Conservation (phyloP, 1,139 yeast genomes). For the Yamadazyma membranifaciens region DNA sequence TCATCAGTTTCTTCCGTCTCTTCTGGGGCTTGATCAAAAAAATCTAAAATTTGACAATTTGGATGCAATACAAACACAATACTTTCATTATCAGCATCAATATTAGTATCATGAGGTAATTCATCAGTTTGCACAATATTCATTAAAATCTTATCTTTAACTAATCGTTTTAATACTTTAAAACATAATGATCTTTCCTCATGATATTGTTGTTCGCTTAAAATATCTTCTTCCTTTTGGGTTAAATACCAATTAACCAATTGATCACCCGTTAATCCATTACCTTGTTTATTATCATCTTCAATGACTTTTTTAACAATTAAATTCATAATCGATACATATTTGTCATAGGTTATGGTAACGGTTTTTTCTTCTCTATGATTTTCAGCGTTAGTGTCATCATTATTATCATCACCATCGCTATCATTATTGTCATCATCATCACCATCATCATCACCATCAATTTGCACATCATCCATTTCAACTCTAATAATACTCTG, state of each 20-base stretch:
- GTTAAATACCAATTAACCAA: slow-evolving; percentile 79
- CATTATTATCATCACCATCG: slow-evolving; percentile 13
- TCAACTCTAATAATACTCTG: slow-evolving; percentile 94
- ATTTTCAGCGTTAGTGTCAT: slow-evolving; percentile 13
- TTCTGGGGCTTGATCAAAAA: slow-evolving; percentile 38
- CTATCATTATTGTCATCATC: slow-evolving; percentile 14
- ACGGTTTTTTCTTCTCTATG: slow-evolving; percentile 10
- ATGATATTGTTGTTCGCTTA: slow-evolving; percentile 69
- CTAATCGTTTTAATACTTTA: slow-evolving; percentile 81
- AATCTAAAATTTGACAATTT: slow-evolving; percentile 75
- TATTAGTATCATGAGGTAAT: slow-evolving; percentile 21
- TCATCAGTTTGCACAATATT: slow-evolving; percentile 64
- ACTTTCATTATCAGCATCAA: slow-evolving; percentile 17
- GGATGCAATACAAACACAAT: slow-evolving; percentile 80
- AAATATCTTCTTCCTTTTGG: slow-evolving; percentile 69
- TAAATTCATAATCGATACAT: slow-evolving; percentile 78
- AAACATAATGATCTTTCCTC: slow-evolving; percentile 68
- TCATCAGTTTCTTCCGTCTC: slow-evolving; percentile 13
- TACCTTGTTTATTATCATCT: slow-evolving; percentile 49
- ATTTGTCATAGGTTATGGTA: slow-evolving; percentile 79
- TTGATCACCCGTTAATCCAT: slow-evolving; percentile 69
- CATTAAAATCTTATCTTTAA: slow-evolving; percentile 83
- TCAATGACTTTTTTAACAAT: slow-evolving; percentile 71
- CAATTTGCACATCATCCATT: slow-evolving; percentile 88
- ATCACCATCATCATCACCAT: slow-evolving; percentile 54